Base-by-base conservation (phyloP, 1,284 basidiomycete species). In the Fomitopsis palustris region DNA sequence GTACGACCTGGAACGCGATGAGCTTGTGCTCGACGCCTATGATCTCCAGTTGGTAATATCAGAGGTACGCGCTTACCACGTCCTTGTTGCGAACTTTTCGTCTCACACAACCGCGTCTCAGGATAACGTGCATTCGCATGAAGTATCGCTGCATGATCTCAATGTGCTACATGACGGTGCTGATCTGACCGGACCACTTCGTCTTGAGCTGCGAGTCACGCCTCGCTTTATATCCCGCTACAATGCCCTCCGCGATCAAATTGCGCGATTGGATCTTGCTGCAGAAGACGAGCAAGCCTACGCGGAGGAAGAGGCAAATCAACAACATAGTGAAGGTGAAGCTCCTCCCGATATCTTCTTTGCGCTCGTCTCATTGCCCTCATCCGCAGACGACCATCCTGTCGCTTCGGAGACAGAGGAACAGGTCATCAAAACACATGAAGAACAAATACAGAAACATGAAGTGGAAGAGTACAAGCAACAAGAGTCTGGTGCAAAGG, bases 101-200 rank as follows among this genome's bases (percentile, higher is more conserved):
- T 9, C 37, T 27, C 19, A 47, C 31, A 16, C 51, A 59, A 3
- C 3, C 23, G 16, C 2, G 23, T 14, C 55, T n/a, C 60, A 92
- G 89, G 90, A 92, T 69, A 89, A 90, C 66, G 74, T 85, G n/a
- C 83, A 87, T 69, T 78, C 84, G 10, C 84, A 84, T 54, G 87
- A 90, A 74, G 77, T 88, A 57, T 85, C 84, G 54, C 72, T 92
- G 56, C 87, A 92, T 68, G 88, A 92, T 64, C 75, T 92, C 56
- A 85, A 86, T 67, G 74, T 86, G 38, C 73, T 92, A 41, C 88
- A 91, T 68, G 86, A 89, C 64, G 85, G 81, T 56, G 80, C 83
- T 69, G 81, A 81, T 64, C 69, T 88, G 56, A 63, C 73, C 62
- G 90, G 89, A 21, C 85, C 87, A 16, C 78, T 92, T 57, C 85